Evolutionary conservation across 129 eudicot species (phyloP), one percentile per base, ranked within the genome.

Genomic region (Ambrosia artemisiifolia): DNA sequence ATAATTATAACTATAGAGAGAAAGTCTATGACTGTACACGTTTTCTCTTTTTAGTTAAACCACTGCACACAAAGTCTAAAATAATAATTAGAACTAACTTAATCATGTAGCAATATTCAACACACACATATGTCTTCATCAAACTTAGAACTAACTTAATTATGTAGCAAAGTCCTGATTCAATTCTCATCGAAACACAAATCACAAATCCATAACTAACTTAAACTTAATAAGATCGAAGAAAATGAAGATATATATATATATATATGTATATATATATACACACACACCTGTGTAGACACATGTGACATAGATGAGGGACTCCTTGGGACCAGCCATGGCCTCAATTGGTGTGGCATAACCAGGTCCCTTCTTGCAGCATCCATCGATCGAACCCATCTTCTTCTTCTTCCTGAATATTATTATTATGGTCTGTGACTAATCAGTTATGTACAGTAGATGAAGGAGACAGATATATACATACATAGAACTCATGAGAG

Each of bases 281-380:
- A 69, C 5, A 55, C 47, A 43, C 5, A 30, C 77, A 92, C 98
- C 98, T 0, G 92, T 71, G 71, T 92, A 92, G 7, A 92, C 79
- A 70, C 96, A 89, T 11, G 98, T 92, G 77, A 89, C 96, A 71
- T 92, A 92, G 55, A 92, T 82, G 43, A 92, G 88, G 30, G 86
- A 47, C 62, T 89, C 98, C 53, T 57, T 85, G 5, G 98, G 98
- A 38, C 98, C 98, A 86, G 83, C 55, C 96, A 94, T 94, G 85
- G 99, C 99, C 10, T 81, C 91, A 66, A 94, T 86, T 5, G 99
- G 99, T 7, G 93, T 78, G 55, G 94, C 97, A 80, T 94, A 94
- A 9, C 99, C 97, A 8, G 99, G 99, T 28, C 99, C 98, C 44
- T 73, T 84, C 19, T 54, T 73, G 85, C 97, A 92, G 65, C 89